Evolutionary conservation across 192 early-diverging fungal species (phyloP), one percentile per base, ranked within the genome.

Genomic region (Endogone sp.): DNA sequence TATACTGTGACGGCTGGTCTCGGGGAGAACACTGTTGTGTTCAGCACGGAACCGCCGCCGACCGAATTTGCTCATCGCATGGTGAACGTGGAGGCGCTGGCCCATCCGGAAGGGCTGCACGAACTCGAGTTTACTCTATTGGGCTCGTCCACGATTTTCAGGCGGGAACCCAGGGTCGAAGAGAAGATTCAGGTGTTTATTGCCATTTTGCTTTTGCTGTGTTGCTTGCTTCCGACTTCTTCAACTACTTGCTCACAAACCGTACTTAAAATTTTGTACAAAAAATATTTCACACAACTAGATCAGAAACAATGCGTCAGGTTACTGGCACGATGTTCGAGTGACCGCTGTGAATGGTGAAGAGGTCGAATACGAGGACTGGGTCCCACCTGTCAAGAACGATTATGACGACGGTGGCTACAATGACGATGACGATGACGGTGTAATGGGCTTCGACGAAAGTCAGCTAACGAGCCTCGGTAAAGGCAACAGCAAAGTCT

Each of bases 101-200:
- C 29, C 6, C 23, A 67, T 8, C 31, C 32, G 23, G 10, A 3
- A 23, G 26, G 56, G 28, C 11, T 67, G 22, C 27, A 8, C 3
- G 66, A 67, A 28, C 21, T 60, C 31, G 66, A 67, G 16, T 67
- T 59, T 28, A 29, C 29, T 21, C 56, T 67, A 24, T 62, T 67
- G 56, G 66, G 66, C 16, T 31, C 66, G 11, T 57, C 66, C 13
- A 67, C 56, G 1, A 26, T 67, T 21, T 67, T 67, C 32, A 67
- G 22, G 11, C 66, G 60, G 23, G 66, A 67, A 61, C 66, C 66
- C 60, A 67, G 56, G 56, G 3, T 67, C 56, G 66, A 49, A 13
- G 66, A 67, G 16, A 67, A 67, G 31, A 67, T 67, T 13, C 66
- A 67, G 66, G 66, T 67, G 55, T 56, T n/a, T n/a, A n/a, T n/a